Base-by-base conservation (phyloP, 2,329 filamentous ascomycete species). In the Cadophora sp. region DNA sequence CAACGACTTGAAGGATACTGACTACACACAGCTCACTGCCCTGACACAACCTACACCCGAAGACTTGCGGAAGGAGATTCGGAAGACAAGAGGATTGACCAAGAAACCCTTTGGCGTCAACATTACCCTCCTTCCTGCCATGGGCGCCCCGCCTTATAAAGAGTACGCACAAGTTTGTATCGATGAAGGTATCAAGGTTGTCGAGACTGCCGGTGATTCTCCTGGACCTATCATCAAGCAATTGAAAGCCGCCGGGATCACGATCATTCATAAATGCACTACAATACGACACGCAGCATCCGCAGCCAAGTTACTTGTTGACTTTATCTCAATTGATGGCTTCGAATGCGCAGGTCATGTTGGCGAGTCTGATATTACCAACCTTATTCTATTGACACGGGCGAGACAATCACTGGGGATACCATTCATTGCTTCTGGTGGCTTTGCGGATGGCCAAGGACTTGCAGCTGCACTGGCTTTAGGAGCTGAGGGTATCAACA, bases 291-390 rank as follows among this genome's bases (percentile, higher is more conserved):
- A 99, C 79, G 96, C 96, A 22, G 88, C 93, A 80, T 94, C 91
- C 72, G 96, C 96, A 61, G 87, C 97, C 68, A 97, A 97, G 81
- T 89, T 98, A 46, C 96, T 96, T 71, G 96, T 97, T 4, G 96
- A 99, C 81, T 98, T 99, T 81, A 83, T 99, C 67, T 94, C 91
- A 73, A 98, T 99, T 75, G 96, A 99, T 79, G 96, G 96, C 53
- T 98, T 99, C 79, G 96, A 99, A 81, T 99, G 96, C 82, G 96
- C 94, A 53, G 96, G 83, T 73, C 92, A 96, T 83, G 92, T 96
- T 65, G 92, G 92, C 78, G 92, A 96, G 84, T 90, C 87, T 68
- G 93, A 96, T 80, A 94, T 96, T 75, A 94, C 92, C 69, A 96
- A 96, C 82, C 93, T 96, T 79, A 94, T 96, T 77, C 87, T 99